A percentile compares a stretch with the other conserved stretches of the same genome.
Conservation (phyloP, 768 basidiomycete genomes). For the Holtermanniella nyarrowii region DNA sequence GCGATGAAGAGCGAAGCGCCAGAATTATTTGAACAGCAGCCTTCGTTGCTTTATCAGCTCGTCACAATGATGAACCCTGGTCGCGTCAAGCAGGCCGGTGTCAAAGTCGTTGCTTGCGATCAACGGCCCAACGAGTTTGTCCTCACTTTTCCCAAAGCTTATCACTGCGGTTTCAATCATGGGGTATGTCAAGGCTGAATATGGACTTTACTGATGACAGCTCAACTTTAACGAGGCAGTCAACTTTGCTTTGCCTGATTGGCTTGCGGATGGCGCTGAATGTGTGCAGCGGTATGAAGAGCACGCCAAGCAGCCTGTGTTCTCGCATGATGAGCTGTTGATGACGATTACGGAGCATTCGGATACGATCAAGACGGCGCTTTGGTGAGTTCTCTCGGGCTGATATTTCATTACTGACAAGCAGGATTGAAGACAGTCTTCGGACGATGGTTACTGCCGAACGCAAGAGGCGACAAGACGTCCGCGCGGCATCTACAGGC, state of each 20-base stretch:
- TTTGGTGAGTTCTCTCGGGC: slow-evolving; percentile 55
- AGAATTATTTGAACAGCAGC: slow-evolving; percentile 94
- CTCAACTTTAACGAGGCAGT: slow-evolving; percentile 99
- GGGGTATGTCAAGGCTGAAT: slow-evolving; percentile 54
- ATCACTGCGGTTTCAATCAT: slow-evolving; percentile 97
- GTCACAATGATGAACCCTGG: slow-evolving; percentile 96
- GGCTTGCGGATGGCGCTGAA: slow-evolving; percentile 75
- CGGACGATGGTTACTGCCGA: slow-evolving; percentile 84
- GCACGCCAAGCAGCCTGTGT: slow-evolving; percentile 86
- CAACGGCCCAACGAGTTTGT: slow-evolving; percentile 97
- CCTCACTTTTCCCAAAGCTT: slow-evolving; percentile 93
- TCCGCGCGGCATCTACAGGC: slow-evolving; percentile 49
- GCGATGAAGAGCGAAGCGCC: slow-evolving; percentile 92
- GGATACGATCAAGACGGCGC: slow-evolving; percentile 77
- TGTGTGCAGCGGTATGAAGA: slow-evolving; percentile 84
- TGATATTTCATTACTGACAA: neutral
- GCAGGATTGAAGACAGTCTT: slow-evolving; percentile 72
- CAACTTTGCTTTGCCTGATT: slow-evolving; percentile 93
- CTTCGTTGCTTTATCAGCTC: slow-evolving; percentile 90
- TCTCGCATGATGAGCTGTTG: slow-evolving; percentile 94
- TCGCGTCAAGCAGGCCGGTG: slow-evolving; percentile 72
- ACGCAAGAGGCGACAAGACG: slow-evolving; percentile 53
- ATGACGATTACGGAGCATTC: slow-evolving; percentile 97
- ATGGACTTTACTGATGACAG: slow-evolving; percentile 43
- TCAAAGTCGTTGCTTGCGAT: slow-evolving; percentile 86